Evolutionary conservation across 495 filamentous ascomycete genomes (phyloP).

Genomic region (Podospora pseudopauciseta): DNA sequence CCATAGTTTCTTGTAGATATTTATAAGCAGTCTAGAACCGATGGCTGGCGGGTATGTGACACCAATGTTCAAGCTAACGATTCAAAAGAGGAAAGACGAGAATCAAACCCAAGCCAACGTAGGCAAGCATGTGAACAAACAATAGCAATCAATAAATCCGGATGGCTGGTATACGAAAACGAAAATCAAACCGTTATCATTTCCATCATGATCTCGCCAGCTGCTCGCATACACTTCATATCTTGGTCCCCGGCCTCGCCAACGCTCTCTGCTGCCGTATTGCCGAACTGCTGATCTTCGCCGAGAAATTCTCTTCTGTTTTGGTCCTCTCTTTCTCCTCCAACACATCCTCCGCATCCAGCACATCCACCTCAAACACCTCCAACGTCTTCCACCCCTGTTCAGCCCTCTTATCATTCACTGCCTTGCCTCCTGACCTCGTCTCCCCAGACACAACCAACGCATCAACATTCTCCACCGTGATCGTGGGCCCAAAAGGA

Average conservation of each 20-base stretch:
- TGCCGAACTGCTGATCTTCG: conserved; percentile 86
- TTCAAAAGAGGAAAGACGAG: too few relatives aligned
- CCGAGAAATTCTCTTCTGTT: conserved; percentile 58
- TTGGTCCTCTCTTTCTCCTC: conserved; percentile 38
- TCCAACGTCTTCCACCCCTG: conserved; percentile 74
- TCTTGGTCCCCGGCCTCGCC: conserved; percentile 15
- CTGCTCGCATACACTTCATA: conserved; percentile 4
- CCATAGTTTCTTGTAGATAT: neutral
- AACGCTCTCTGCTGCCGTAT: conserved; percentile 48
- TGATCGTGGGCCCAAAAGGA: conserved; percentile 87
- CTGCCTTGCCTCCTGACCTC: conserved; percentile 71
- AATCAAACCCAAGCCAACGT: too few relatives aligned
- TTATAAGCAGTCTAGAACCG: too few relatives aligned
- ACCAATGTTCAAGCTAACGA: too few relatives aligned
- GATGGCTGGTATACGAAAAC: neutral
- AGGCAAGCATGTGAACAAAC: neutral
- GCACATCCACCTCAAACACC: conserved; percentile 88
- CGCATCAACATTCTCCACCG: conserved; percentile 70
- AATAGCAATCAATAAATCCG: neutral
- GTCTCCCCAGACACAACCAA: conserved; percentile 91
- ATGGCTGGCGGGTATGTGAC: too few relatives aligned
- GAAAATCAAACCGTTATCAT: neutral
- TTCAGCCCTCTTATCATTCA: conserved; percentile 75
- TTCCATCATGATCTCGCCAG: neutral
- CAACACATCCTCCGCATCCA: conserved; percentile 62